Base-by-base conservation (phyloP, 805 yeast genomes). In the Yamadazyma phyllophila region DNA sequence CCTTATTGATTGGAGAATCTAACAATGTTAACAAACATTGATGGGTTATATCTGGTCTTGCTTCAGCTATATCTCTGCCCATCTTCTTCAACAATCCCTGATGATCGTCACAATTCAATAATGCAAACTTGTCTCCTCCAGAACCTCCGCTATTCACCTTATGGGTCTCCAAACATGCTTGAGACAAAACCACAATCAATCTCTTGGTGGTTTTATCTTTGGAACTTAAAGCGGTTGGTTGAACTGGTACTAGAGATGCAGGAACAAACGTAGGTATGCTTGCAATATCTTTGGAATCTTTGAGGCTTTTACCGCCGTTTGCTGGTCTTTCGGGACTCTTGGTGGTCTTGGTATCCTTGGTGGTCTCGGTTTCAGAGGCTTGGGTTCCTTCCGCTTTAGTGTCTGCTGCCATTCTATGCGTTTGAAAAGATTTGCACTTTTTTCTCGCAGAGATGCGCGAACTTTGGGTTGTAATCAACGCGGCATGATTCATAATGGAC, bases 31-130 rank as follows among this genome's bases (percentile, higher is more conserved):
- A 76, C 35, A 94, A 79, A 75, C 99, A 94, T 69, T 92, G 99
- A 64, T 94, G 99, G 36, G 99, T 94, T 59, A 94, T 94, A 66
- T 94, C 99, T n/a, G 99, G 99, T 66, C 99, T 82, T 7, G 97
- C 98, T 62, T 94, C 99, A 40, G 96, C 88, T 52, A 94, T 92
- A 62, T 94, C 98, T 62, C 98, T 81, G 43, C 96, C 96, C 96
- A 92, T 89, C 63, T 90, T 92, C 65, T 92, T 85, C 58, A 94
- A 73, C 43, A 92, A 74, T 12, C 97, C 97, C 71, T 94, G 99
- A 65, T 94, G 99, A 64, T 94, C 99, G 66, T 94, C 99, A 74
- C 99, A 94, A 72, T 94, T 94, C 60, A 94, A 76, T 49, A 94
- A 71, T 0, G 96, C 97, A 61, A 85, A 94, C 65, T 94, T 89